These are phyloP conservation scores for Beta lomatogona DNA, from an alignment of 179 eudicot genomes.

Conservation along the genomic window DNA sequence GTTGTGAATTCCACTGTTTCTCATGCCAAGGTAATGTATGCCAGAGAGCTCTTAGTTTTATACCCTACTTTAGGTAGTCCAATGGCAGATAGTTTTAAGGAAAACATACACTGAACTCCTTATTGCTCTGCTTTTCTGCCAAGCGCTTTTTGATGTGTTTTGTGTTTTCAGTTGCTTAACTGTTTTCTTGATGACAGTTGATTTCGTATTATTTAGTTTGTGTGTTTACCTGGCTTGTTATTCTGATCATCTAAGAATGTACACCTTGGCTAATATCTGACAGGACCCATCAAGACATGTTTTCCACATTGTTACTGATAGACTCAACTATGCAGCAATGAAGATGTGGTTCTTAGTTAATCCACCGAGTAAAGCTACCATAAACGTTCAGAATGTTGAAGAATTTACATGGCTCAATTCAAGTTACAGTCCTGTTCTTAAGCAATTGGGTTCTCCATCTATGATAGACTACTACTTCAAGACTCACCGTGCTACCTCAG, in stretches of 20 bases:
- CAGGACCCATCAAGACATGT: conserved; percentile 87
- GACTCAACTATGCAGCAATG: conserved; percentile 97
- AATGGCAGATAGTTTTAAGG: not conserved
- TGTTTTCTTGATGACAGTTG: not conserved
- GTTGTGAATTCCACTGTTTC: conserved; percentile 89
- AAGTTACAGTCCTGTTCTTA: conserved; percentile 90
- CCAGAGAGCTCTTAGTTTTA: not conserved
- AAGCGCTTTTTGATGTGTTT: not conserved
- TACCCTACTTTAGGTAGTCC: not conserved
- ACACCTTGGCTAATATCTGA: conserved; percentile 11
- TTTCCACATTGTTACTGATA: conserved; percentile 89
- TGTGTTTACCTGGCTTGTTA: not conserved
- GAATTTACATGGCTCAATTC: conserved; percentile 94
- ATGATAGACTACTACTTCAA: conserved; percentile 93
- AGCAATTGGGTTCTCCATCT: conserved; percentile 76
- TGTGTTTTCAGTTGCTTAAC: not conserved
- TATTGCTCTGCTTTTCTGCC: not conserved
- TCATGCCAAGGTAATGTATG: conserved; percentile 71
- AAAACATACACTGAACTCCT: not conserved
- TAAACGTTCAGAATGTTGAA: conserved; percentile 82
- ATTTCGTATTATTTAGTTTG: not conserved
- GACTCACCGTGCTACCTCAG: conserved; percentile 68
- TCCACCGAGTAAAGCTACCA: conserved; percentile 75
- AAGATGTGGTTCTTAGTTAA: conserved; percentile 94
- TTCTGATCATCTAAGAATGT: not conserved